Evolutionary conservation across 2,329 filamentous ascomycete genomes (phyloP).

Genomic region (Fusarium burgessii): DNA sequence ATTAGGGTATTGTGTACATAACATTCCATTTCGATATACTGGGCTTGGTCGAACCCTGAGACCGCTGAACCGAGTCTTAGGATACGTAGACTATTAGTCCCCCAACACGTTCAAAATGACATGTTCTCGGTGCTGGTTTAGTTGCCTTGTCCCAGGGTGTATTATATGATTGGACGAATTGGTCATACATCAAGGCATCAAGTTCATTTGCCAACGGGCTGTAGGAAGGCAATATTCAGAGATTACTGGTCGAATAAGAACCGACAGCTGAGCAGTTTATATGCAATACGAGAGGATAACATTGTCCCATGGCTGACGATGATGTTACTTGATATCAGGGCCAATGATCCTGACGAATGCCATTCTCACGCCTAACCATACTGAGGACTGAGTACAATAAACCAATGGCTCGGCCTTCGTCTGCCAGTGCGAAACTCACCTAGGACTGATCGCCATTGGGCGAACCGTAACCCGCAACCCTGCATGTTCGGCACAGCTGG

Average conservation of each 20-base stretch:
- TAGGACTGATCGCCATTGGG: conserved; percentile 24
- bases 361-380: neutral
- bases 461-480: conserved; percentile 15
- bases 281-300: neutral
- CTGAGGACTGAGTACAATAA: neutral
- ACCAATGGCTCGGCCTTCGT: neutral
- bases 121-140: neutral
- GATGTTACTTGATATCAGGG: neutral
- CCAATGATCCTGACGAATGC: neutral
- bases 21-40: no score
- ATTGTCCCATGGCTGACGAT: neutral
- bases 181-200: neutral
- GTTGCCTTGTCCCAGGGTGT: neutral
- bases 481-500: conserved; percentile 14
- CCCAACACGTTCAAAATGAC: neutral
- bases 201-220: neutral
- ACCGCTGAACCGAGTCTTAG: neutral
- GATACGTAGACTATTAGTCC: neutral
- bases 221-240: neutral
- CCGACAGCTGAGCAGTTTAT: neutral
- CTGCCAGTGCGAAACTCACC: neutral
- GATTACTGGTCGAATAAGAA: neutral
- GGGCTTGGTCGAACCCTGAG: no score
- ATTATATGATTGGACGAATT: neutral
- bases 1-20: no score